Evolutionary conservation across 768 basidiomycete species (phyloP).

Genomic region (Russula earlei): DNA sequence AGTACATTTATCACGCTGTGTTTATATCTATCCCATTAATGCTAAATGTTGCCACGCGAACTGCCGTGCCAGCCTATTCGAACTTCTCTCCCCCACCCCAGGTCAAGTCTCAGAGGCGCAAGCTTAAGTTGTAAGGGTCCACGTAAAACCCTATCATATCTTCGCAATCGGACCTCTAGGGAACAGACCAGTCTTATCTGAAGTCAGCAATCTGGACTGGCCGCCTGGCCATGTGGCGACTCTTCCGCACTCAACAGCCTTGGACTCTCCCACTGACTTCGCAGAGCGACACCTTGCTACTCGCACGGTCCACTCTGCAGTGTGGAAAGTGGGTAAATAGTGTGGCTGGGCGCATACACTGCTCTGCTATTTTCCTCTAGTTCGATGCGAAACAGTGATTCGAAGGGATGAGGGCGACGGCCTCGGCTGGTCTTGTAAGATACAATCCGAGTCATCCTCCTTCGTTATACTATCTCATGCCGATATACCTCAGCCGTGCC

Average conservation of each 20-base stretch:
- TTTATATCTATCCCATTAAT: not conserved
- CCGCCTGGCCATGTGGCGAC: too few species aligned
- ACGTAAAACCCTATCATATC: too few species aligned
- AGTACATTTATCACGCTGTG: not conserved
- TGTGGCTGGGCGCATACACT: not conserved
- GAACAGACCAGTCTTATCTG: too few species aligned
- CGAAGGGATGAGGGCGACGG: not conserved
- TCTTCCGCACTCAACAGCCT: too few species aligned
- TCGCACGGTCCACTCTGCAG: too few species aligned
- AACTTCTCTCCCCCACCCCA: too few species aligned
- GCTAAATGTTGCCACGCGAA: not conserved
- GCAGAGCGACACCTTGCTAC: too few species aligned
- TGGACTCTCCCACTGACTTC: too few species aligned
- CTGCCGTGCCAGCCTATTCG: not conserved
- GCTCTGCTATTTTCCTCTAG: too few species aligned
- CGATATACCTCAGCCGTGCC: conserved; percentile 37
- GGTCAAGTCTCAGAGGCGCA: too few species aligned
- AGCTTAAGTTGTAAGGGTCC: too few species aligned
- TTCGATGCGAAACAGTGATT: not conserved
- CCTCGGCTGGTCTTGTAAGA: not conserved
- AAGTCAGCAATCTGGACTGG: not conserved
- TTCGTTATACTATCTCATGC: not conserved
- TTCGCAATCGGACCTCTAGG: too few species aligned
- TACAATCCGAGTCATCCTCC: not conserved
- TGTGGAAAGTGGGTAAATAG: not conserved